Percentiles rank a stretch among this genome's conserved stretches.
Evolutionary conservation across 116 monocot genomes (phyloP).

Genomic region (Cymodocea nodosa): DNA sequence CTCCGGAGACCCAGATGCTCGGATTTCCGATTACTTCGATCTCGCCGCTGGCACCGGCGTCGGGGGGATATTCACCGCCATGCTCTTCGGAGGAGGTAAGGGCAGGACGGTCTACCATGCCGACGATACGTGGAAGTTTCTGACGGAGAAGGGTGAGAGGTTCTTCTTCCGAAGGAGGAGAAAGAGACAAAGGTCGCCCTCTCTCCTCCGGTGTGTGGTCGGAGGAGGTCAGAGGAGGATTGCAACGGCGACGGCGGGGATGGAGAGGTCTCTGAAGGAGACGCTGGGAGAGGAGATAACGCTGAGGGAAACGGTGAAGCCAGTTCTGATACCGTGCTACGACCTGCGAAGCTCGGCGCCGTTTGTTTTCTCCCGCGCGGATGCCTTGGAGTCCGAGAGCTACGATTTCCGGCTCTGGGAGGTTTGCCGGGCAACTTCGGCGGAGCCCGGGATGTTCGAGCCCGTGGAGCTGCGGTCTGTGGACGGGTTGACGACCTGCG

Average conservation of each 20-base stretch:
- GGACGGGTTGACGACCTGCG: conserved; percentile 38
- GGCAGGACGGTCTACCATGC: conserved; percentile 34
- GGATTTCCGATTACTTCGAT: conserved; percentile 78
- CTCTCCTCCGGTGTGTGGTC: conserved; percentile 2
- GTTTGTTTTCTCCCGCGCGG: conserved; percentile 80
- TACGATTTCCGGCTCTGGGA: conserved; percentile 88
- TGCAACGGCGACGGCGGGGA: conserved; percentile 13
- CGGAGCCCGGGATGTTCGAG: conserved; percentile 60
- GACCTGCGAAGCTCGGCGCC: conserved; percentile 59
- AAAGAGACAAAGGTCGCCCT: not conserved
- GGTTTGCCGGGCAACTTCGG: conserved; percentile 74
- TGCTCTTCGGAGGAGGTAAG: conserved; percentile 44
- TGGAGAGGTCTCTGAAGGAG: conserved; percentile 47
- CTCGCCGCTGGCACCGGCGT: conserved; percentile 76
- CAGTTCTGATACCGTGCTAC: conserved; percentile 83
- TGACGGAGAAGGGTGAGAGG: conserved; percentile 34
- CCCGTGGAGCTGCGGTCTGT: conserved; percentile 57
- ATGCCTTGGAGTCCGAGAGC: conserved; percentile 65
- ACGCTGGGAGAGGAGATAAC: conserved; percentile 48
- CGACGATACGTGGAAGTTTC: conserved; percentile 67
- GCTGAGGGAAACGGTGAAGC: conserved; percentile 58
- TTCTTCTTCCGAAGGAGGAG: conserved; percentile 16
- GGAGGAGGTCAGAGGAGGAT: conserved; percentile 9
- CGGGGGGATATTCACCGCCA: conserved; percentile 69
- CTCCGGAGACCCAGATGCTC: conserved; percentile 56